Evolutionary conservation across 2,329 filamentous ascomycete species (phyloP).

Genomic region (Aspergillus ochraceus): DNA sequence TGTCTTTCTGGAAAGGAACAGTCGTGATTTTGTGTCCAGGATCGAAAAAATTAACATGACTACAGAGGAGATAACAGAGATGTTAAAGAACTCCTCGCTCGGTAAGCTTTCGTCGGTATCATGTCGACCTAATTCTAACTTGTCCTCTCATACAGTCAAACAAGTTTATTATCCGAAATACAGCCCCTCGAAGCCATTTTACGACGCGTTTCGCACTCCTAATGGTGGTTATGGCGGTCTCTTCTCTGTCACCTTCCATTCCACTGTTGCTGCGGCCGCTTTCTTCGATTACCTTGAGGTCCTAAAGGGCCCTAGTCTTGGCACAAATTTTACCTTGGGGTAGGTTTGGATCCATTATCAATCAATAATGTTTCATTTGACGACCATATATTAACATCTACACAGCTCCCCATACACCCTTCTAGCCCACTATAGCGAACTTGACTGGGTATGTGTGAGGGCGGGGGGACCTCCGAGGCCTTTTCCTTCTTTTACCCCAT

Average conservation of each 20-base stretch:
- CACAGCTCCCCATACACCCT: constrained; percentile 80
- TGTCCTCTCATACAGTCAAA: constrained; percentile 60
- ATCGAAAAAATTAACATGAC: constrained; percentile 84
- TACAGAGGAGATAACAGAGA: constrained; percentile 76
- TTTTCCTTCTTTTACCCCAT: neutral
- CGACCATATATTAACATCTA: neutral
- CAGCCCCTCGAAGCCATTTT: constrained; percentile 67
- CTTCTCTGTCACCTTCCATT: constrained; percentile 78
- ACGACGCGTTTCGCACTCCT: constrained; percentile 73
- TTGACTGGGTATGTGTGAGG: constrained; percentile 71
- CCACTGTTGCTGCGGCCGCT: constrained; percentile 66
- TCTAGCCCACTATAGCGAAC: constrained; percentile 84
- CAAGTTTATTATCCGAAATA: constrained; percentile 84
- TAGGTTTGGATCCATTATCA: constrained; percentile 23
- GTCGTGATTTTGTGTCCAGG: constrained; percentile 80
- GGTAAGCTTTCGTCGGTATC: constrained; percentile 36
- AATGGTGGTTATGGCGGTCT: constrained; percentile 86
- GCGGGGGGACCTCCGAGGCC: neutral
- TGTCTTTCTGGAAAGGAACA: constrained; percentile 94
- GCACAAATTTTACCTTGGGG: constrained; percentile 92
- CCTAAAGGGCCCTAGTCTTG: constrained; percentile 89
- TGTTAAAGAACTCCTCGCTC: constrained; percentile 60
- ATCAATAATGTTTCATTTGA: neutral
- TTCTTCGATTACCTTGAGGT: constrained; percentile 88
- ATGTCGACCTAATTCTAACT: constrained; percentile 12